Evolutionary conservation across 2,329 filamentous ascomycete species (phyloP).

Genomic region (Acrocalymma vagum): DNA sequence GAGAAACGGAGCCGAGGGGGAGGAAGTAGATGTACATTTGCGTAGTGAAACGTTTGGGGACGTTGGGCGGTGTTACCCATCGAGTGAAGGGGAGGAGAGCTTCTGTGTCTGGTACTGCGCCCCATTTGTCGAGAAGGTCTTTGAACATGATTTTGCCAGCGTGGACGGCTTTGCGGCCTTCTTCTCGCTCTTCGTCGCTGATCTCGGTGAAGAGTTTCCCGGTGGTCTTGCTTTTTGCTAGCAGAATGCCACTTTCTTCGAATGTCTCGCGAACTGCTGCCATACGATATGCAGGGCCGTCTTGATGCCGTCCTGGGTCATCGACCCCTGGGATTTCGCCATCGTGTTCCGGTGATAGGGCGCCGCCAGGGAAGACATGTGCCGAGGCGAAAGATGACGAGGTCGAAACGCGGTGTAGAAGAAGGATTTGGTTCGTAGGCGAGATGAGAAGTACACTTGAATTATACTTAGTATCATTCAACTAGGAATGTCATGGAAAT

Average conservation of each 20-base stretch:
- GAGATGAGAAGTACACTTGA: slow-evolving; percentile 83
- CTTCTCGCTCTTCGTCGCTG: slow-evolving; percentile 66
- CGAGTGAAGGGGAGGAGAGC: slow-evolving; percentile 83
- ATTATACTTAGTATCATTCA: slow-evolving; percentile 3
- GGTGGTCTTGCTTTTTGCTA: slow-evolving; percentile 66
- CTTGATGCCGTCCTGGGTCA: slow-evolving; percentile 69
- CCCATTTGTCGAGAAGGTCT: slow-evolving; percentile 68
- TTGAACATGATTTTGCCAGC: slow-evolving; percentile 69
- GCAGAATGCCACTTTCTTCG: slow-evolving; percentile 89
- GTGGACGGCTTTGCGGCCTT: slow-evolving; percentile 75
- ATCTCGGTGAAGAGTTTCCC: slow-evolving; percentile 68
- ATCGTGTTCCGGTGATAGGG: slow-evolving; percentile 80
- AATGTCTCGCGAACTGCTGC: slow-evolving; percentile 92
- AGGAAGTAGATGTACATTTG: slow-evolving; percentile 98
- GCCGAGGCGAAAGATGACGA: slow-evolving; percentile 88
- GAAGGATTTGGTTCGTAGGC: slow-evolving; percentile 83
- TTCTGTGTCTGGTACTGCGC: slow-evolving; percentile 71
- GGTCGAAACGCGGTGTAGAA: slow-evolving; percentile 84
- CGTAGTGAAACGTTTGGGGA: slow-evolving; percentile 84
- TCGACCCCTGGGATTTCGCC: slow-evolving; percentile 63
- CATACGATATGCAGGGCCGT: slow-evolving; percentile 77
- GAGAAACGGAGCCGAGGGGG: slow-evolving; percentile 59
- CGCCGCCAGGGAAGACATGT: slow-evolving; percentile 94
- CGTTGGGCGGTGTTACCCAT: slow-evolving; percentile 83
- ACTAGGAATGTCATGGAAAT: too few relatives aligned